Evolutionary conservation across 2,329 filamentous ascomycete genomes (phyloP).

Genomic region (Trichophyton verrucosum): DNA sequence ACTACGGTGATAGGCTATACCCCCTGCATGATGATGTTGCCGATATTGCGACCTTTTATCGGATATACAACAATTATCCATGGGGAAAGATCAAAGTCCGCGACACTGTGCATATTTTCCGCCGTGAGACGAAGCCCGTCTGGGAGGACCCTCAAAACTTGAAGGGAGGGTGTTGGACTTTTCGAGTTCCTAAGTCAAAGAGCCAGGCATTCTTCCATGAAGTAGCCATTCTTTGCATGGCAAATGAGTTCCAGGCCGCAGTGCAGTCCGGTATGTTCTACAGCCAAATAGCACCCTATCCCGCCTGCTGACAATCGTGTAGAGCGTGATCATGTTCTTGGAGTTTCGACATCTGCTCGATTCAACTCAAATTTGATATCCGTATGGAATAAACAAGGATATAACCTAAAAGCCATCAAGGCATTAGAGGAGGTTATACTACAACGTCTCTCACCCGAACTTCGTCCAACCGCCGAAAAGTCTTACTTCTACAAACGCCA

Average conservation of each 20-base stretch:
- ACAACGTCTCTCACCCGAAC: constrained; percentile 57
- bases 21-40: constrained; percentile 30
- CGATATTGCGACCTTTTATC: constrained; percentile 51
- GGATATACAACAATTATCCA: constrained; percentile 69
- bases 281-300: background rate
- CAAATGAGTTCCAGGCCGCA: constrained; percentile 42
- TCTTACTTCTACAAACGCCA: constrained; percentile 71
- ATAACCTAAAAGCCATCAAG: constrained; percentile 66
- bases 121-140: constrained; percentile 60
- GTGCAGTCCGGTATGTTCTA: constrained; percentile 61
- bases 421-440: constrained; percentile 61
- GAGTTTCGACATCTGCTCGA: constrained; percentile 72
- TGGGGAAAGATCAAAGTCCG: constrained; percentile 63
- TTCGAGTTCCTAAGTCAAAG: constrained; percentile 67
- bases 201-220: constrained; percentile 40
- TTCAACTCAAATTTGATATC: constrained; percentile 83
- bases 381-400: constrained; percentile 84
- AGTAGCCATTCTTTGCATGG: constrained; percentile 25
- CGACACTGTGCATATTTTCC: constrained; percentile 69
- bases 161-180: constrained; percentile 80
- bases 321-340: constrained; percentile 78
- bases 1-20: constrained; percentile 26
- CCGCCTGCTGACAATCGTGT: constrained; percentile 4
- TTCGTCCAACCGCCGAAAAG: constrained; percentile 52
- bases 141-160: constrained; percentile 83